Conservation (phyloP, 352 stramenopile species). For the Phytophthora tentaculata region DNA sequence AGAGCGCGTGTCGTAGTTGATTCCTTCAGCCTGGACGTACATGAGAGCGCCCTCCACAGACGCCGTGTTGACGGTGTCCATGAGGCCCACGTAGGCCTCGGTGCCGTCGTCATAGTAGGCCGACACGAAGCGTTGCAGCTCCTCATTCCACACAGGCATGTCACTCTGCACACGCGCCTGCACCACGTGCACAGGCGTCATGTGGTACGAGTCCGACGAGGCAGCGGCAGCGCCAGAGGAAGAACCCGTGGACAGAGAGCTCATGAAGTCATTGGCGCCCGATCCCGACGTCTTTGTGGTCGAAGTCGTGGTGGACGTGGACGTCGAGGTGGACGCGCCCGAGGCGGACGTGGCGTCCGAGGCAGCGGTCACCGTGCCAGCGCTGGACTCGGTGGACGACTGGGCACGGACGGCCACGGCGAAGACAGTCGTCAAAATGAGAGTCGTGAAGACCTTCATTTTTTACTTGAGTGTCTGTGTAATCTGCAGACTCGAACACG, state of each 20-base stretch:
- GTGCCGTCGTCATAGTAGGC: constrained; percentile 56
- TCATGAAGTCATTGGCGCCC: constrained; percentile 47
- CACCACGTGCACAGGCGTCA: constrained; percentile 72
- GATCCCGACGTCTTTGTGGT: constrained; percentile 34
- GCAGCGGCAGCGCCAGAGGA: constrained; percentile 22
- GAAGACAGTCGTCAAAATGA: constrained; percentile 33
- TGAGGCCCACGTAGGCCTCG: constrained; percentile 60
- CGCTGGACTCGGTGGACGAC: constrained; percentile 38
- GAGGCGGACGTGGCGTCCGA: constrained; percentile 23
- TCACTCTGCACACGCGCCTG: constrained; percentile 81
- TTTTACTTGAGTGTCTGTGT: constrained; percentile 21
- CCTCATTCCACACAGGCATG: constrained; percentile 57
- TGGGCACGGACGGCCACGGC: constrained; percentile 20
- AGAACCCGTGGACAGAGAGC: constrained; percentile 28
- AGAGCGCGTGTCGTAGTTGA: constrained; percentile 80
- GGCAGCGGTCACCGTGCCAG: constrained; percentile 37
- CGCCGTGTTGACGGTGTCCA: constrained; percentile 87
- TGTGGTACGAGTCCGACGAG: constrained; percentile 60
- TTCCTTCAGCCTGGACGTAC: constrained; percentile 88
- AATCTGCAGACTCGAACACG: constrained; percentile 36
- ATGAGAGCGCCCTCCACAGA: constrained; percentile 85
- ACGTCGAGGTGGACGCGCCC: constrained; percentile 20
- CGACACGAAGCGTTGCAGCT: constrained; percentile 69
- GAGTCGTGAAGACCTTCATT: constrained; percentile 45
- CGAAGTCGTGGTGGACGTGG: constrained; percentile 20